Evolutionary conservation across 257 asterid genomes (phyloP).

Genomic region (Mentha longifolia): DNA sequence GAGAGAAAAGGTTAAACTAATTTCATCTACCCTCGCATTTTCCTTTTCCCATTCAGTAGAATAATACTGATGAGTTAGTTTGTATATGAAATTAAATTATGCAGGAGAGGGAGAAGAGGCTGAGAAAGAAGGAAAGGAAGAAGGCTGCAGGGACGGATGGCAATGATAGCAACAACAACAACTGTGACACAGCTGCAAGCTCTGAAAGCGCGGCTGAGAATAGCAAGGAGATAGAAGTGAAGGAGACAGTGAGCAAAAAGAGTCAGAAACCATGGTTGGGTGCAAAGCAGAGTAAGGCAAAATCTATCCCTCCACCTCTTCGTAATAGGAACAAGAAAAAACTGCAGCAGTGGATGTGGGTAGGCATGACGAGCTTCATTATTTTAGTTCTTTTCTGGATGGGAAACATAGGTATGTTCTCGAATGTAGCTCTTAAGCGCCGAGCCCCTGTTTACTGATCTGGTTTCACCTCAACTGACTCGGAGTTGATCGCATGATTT

Average conservation of each 20-base stretch:
- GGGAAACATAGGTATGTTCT: slow-evolving; percentile 76
- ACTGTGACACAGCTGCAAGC: slow-evolving; percentile 46
- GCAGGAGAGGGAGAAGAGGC: slow-evolving; percentile 90
- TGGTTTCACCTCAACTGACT: slow-evolving; percentile 2
- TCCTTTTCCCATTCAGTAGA: neutral
- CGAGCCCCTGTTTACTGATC: slow-evolving; percentile 40
- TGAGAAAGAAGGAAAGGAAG: slow-evolving; percentile 87
- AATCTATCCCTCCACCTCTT: slow-evolving; percentile 78
- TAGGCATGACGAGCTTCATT: slow-evolving; percentile 44
- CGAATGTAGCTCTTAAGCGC: slow-evolving; percentile 51
- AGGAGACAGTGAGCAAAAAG: slow-evolving; percentile 50
- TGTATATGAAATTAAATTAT: slow-evolving; percentile 29
- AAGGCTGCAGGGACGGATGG: slow-evolving; percentile 52
- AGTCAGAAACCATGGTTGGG: slow-evolving; percentile 45
- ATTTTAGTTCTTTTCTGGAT: slow-evolving; percentile 66
- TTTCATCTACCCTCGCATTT: neutral
- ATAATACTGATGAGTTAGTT: neutral
- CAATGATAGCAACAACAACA: slow-evolving; percentile 41
- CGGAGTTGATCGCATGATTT: slow-evolving; percentile 12
- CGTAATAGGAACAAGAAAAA: slow-evolving; percentile 75
- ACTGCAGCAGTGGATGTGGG: slow-evolving; percentile 89
- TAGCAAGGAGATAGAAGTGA: slow-evolving; percentile 49
- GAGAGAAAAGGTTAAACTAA: slow-evolving; percentile 69
- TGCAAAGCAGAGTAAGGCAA: slow-evolving; percentile 64
- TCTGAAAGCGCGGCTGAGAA: slow-evolving; percentile 49